Conservation (phyloP, 1,139 yeast species). For the Saccharomyces uvarum region DNA sequence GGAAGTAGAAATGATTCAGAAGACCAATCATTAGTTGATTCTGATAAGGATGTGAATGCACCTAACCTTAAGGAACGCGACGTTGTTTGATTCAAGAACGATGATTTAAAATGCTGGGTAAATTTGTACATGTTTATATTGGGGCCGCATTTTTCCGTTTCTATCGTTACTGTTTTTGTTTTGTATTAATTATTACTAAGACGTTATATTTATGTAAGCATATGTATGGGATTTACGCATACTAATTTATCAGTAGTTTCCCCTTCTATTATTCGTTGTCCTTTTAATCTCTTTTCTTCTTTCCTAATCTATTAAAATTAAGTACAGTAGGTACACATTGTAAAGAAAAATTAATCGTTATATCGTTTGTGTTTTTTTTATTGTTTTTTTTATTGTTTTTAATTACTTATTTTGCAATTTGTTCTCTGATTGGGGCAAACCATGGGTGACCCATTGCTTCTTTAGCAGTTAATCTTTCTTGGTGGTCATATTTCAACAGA, state of each 20-base stretch:
- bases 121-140: neutral
- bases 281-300: neutral
- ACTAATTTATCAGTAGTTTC: neutral
- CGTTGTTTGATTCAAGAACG: neutral
- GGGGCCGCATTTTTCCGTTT: neutral
- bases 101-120: neutral
- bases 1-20: neutral
- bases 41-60: neutral
- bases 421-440: constrained; percentile 30
- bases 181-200: neutral
- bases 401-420: constrained; percentile 2
- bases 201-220: neutral
- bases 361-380: constrained; percentile 11
- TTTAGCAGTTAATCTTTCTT: constrained; percentile 84
- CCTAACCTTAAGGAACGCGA: neutral
- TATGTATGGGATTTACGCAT: neutral
- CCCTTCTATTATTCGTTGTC: neutral
- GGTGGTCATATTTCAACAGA: constrained; percentile 85
- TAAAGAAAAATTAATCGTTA: constrained; percentile 2
- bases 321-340: neutral
- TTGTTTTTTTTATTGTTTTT: neutral
- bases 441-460: constrained; percentile 89
- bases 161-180: neutral
- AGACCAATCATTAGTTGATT: neutral
- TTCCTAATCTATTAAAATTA: constrained; percentile 10